These are phyloP conservation scores for Globisporangium viniferum DNA, from an alignment of 352 stramenopile genomes.

Conservation along the genomic window DNA sequence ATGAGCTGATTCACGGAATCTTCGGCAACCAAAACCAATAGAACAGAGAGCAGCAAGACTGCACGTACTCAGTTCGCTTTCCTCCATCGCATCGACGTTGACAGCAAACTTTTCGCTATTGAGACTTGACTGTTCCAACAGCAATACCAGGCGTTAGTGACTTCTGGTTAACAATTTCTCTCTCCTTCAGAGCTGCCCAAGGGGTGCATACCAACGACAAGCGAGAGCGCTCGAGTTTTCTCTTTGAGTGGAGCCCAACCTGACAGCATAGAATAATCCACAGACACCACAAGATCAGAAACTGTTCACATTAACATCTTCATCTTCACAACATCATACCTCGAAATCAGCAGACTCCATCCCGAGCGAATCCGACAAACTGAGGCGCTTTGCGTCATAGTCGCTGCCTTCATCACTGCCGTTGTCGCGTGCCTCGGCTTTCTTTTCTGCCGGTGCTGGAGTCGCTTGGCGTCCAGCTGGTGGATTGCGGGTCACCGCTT, in stretches of 20 bases:
- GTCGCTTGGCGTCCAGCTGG: background rate
- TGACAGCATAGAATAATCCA: slow-evolving; percentile 11
- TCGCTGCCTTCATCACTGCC: slow-evolving; percentile 16
- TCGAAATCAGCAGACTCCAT: slow-evolving; percentile 81
- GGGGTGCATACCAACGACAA: slow-evolving; percentile 43
- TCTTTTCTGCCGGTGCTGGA: slow-evolving; percentile 7
- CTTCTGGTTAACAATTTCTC: background rate
- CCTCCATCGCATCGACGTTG: slow-evolving; percentile 53
- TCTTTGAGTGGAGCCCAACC: slow-evolving; percentile 49
- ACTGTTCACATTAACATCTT: background rate
- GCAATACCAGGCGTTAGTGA: background rate
- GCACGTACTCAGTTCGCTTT: slow-evolving; percentile 37
- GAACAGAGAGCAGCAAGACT: background rate
- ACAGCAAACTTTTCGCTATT: slow-evolving; percentile 77
- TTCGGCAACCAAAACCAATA: background rate
- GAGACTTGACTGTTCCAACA: slow-evolving; percentile 45
- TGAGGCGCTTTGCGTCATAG: slow-evolving; percentile 28
- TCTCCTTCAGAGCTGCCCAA: background rate
- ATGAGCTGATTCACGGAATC: background rate
- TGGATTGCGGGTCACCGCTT: background rate
- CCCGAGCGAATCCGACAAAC: slow-evolving; percentile 66
- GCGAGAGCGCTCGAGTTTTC: slow-evolving; percentile 37
- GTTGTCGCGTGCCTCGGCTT: slow-evolving; percentile 9
- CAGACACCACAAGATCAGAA: background rate
- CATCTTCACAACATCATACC: slow-evolving; percentile 20